Evolutionary conservation across 2,329 filamentous ascomycete species (phyloP), one percentile per base, ranked within the genome.

Genomic region (Aspergillus aculeatinus): DNA sequence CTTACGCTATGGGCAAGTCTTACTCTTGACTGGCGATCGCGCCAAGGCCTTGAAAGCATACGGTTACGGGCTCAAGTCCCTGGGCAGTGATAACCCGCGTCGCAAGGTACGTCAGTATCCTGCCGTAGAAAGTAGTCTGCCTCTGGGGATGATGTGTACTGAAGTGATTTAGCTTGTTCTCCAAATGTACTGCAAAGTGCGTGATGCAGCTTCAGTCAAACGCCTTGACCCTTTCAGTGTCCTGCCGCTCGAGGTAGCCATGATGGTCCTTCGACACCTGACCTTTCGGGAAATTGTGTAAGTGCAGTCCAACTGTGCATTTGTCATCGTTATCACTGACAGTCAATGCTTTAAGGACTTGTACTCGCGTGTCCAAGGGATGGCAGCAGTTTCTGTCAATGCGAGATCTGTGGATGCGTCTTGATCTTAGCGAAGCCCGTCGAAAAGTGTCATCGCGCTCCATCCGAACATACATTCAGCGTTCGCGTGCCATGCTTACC

Each of bases 11-110:
- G 84, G 80, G 2, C 81, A 81, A 59, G 69, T 78, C 5, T 74
- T 81, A 27, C 63, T 75, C 11, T 61, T 77, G 60, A 80, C 82
- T 73, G 76, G 78, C 11, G 85, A 83, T 67, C 70, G 74, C 2
- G 77, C 80, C n/a, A 80, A 79, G 25, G 86, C 86, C 5, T 66
- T 84, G 12, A 78, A 81, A 11, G 80, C 87, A 25, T 87, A 87
- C 71, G 77, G 80, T 27, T 82, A 84, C 67, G 86, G 83, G n/a
- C 72, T 87, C 63, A 83, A 81, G 61, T 79, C 75, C 50, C 75
- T 87, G 21, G 74, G 79, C 10, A 68, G 74, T n/a, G 70, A 75
- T 31, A 74, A 80, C 57, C 61, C 70, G 9, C 63, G 70, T 21
- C 69, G 71, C 57, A 66, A 65, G 61, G 75, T 35, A 12, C 11